Conservation (phyloP, 2,329 filamentous ascomycete genomes). For the Colletotrichum eremochloae region DNA sequence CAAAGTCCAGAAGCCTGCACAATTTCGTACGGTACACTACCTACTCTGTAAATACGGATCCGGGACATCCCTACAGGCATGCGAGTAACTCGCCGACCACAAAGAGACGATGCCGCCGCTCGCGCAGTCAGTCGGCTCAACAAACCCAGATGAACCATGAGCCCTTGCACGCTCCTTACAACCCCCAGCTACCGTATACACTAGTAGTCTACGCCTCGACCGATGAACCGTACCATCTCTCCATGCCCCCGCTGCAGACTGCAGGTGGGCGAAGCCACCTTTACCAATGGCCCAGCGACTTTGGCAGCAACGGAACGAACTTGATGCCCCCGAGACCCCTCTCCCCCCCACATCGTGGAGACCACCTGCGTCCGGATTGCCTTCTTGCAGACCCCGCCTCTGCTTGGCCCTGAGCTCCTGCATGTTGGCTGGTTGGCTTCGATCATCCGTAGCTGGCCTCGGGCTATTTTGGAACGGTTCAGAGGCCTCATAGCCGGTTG, state of each 20-base stretch:
- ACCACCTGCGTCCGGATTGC: conserved; percentile 41
- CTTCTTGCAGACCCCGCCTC: conserved; percentile 40
- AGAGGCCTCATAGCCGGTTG: conserved; percentile 21
- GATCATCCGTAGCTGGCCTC: conserved; percentile 10
- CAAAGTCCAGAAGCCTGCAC: conserved; percentile 27
- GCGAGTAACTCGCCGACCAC: conserved; percentile 15
- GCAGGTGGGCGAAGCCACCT: conserved; percentile 36
- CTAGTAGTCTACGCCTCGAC: not conserved
- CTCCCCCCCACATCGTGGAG: conserved; percentile 38
- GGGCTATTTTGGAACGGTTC: conserved; percentile 16
- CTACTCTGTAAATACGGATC: not conserved
- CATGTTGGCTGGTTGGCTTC: conserved; percentile 23
- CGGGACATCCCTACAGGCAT: not conserved
- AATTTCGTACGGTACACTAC: not conserved
- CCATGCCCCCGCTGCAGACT: conserved; percentile 22
- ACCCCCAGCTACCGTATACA: conserved; percentile 3
- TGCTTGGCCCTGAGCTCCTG: conserved; percentile 33
- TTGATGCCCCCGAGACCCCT: conserved; percentile 35
- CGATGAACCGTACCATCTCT: conserved; percentile 23
- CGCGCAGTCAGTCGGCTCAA: conserved; percentile 31
- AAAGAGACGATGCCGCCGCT: conserved; percentile 16
- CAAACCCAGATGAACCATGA: conserved; percentile 17
- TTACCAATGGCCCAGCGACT: conserved; percentile 24
- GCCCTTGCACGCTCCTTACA: conserved; percentile 21
- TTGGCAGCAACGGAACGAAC: conserved; percentile 14